Evolutionary conservation across 352 stramenopile species (phyloP), one percentile per base, ranked within the genome.

Genomic region (Bremia lactucae): DNA sequence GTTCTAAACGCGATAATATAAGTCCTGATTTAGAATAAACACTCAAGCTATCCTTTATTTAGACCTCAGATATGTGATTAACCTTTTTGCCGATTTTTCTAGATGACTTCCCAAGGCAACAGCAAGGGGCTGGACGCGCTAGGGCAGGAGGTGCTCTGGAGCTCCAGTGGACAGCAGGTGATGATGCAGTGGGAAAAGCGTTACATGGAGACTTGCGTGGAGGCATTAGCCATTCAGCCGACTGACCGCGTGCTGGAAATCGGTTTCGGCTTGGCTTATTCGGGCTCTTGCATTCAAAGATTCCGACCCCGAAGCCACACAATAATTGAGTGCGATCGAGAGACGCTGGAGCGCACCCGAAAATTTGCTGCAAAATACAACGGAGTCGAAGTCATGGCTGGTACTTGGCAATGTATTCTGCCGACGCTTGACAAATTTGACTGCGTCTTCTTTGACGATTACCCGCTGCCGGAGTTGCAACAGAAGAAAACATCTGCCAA

Each of bases 101-200:
- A n/a, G n/a, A 31, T 63, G 53, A 68, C 54, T 14, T 77, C 63
- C 14, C 31, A 36, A 0, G 68, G 71, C 42, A 87, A 86, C 29
- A 43, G 34, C 15, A 64, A 65, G 24, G 59, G 53, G 2, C 18
- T 49, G 14, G 78, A 90, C 39, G 67, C 45, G 31, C 21, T 64
- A 19, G 71, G 68, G 1, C 22, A 68, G 7, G 51, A 61, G 20
- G 53, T 83, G 23, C 58, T 89, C 23, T 69, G 62, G 59, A 89
- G 73, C 63, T 84, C 73, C n/a, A 49, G 41, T 15, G 65, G 73
- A 3, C 72, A 89, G 60, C 76, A 89, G 55, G 80, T 94, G 13
- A 94, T 94, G 80, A 94, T 94, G 83, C 63, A 75, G 39, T 94
- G 83, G 83, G 83, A 94, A 49, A 59, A 55, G 35, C 21, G 65